phyloP scores from a whole-genome alignment of 768 basidiomycete genomes.

The Boletellus sp. region DNA sequence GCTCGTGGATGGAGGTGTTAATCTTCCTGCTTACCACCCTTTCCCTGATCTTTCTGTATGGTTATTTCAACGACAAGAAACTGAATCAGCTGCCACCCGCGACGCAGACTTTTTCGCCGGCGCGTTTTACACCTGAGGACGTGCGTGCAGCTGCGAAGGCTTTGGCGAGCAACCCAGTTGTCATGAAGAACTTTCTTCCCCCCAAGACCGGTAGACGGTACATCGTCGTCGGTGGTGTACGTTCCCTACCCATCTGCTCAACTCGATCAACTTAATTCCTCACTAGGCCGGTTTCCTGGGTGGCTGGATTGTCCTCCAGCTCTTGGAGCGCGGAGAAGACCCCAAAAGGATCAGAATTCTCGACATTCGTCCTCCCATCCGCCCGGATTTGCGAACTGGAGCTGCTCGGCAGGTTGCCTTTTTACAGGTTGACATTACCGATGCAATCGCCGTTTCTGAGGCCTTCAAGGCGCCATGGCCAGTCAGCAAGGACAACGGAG shows the following conservation, averaged over 20 bases:
- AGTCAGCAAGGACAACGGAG: conserved; percentile 21
- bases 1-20: conserved; percentile 16
- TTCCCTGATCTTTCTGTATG: conserved; percentile 33
- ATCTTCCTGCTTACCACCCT: conserved; percentile 5
- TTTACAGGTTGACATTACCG: conserved; percentile 54
- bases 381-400: conserved; percentile 53
- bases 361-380: conserved; percentile 61
- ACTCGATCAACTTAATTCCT: background rate
- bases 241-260: conserved; percentile 21
- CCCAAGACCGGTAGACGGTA: conserved; percentile 71
- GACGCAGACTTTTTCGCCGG: conserved; percentile 42
- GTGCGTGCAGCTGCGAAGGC: conserved; percentile 38
- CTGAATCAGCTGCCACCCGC: conserved; percentile 49
- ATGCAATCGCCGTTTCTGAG: conserved; percentile 47
- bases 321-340: conserved; percentile 69
- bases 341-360: conserved; percentile 60
- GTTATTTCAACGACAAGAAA: conserved; percentile 51
- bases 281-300: conserved; percentile 69
- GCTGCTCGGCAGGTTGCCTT: conserved; percentile 52
- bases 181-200: conserved; percentile 48
- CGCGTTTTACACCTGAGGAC: conserved; percentile 44
- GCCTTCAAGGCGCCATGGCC: conserved; percentile 70
- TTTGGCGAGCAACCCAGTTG: conserved; percentile 34
- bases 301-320: conserved; percentile 70
- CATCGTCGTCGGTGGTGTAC: conserved; percentile 72